Base-by-base conservation (phyloP, 2,329 filamentous ascomycete species). In the Sporothrix dimorphospora region DNA sequence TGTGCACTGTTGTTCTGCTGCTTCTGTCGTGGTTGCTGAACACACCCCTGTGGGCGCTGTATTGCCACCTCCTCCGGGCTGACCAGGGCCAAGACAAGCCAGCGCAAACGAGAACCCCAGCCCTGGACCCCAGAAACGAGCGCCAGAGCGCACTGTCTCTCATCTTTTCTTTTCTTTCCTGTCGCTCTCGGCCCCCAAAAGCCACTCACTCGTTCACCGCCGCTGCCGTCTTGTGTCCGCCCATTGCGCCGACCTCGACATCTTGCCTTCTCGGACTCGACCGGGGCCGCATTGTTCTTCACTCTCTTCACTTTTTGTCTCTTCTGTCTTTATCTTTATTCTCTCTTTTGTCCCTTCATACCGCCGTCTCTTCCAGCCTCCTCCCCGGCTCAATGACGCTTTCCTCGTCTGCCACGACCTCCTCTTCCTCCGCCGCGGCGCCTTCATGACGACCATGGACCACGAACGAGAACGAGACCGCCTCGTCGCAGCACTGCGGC, bases 401-500 rank as follows among this genome's bases (percentile, higher is more conserved):
- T 19, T 51, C 21, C 59, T 30, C 59, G 47, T 40, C 67, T 57
- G 51, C 67, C 51, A 34, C 63, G 21, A n/a, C 27, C 21, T 42
- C 24, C 34, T 66, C 49, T 68, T 27, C 47, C 40, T 51, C 21
- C 47, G 49, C 61, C 66, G 30, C 69, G 63, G 61, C 53, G 65
- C 65, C 65, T 51, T 67, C 65, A 4, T 51, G 65, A 67, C 65
- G 42, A 51, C 65, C 65, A 67, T 67, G 42, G 45, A 67, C 27
- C 65, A 51, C 27, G 24, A 51, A 38, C 27, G 27, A 67, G 82
- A 83, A 38, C 83, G 76, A 83, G 72, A 74, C 27, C 45, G 78
- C 76, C 82, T 88, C 74, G 81, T 87, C 75, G 82, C 83, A 71
- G 84, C 85, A 79, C 83, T 89, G 78, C 82, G 85, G 76, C 80